A percentile compares a stretch with the other conserved stretches of the same genome.
Evolutionary conservation across 2,329 filamentous ascomycete genomes (phyloP).

Genomic region (Didymella glomerata): DNA sequence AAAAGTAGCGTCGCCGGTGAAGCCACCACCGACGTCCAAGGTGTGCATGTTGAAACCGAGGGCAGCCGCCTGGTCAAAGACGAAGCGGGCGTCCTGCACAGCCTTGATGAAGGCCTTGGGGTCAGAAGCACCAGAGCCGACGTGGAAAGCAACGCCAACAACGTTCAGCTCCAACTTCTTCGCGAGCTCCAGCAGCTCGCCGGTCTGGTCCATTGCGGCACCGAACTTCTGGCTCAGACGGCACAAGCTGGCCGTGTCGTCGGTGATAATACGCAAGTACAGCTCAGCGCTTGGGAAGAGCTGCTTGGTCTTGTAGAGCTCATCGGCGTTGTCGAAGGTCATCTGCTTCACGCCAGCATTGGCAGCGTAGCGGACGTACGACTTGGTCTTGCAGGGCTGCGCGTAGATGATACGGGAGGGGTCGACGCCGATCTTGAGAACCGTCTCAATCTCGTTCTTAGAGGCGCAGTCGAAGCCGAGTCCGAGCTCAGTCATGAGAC

Average conservation of each 20-base stretch:
- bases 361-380: slow-evolving; percentile 90
- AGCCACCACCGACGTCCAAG: slow-evolving; percentile 93
- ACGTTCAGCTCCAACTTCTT: slow-evolving; percentile 86
- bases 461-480: slow-evolving; percentile 98
- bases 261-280: slow-evolving; percentile 92
- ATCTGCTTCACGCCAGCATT: slow-evolving; percentile 90
- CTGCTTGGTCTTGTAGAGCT: slow-evolving; percentile 97
- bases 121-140: slow-evolving; percentile 94
- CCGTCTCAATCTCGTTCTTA: slow-evolving; percentile 95
- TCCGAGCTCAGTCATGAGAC: slow-evolving; percentile 85
- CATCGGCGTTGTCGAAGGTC: slow-evolving; percentile 98
- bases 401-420: slow-evolving; percentile 97
- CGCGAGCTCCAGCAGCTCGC: slow-evolving; percentile 79
- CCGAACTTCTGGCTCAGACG: slow-evolving; percentile 98
- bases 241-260: slow-evolving; percentile 93
- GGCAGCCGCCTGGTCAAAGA: slow-evolving; percentile 83
- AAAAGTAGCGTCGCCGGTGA: slow-evolving; percentile 89
- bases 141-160: slow-evolving; percentile 96
- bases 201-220: slow-evolving; percentile 82
- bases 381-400: slow-evolving; percentile 99
- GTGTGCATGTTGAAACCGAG: slow-evolving; percentile 85
- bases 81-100: slow-evolving; percentile 83
- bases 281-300: slow-evolving; percentile 89
- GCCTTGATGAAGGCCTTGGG: slow-evolving; percentile 91
- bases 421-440: slow-evolving; percentile 81